Evolutionary conservation across 208 protist genomes (phyloP).

Genomic region (Herpetomonas muscarum): DNA sequence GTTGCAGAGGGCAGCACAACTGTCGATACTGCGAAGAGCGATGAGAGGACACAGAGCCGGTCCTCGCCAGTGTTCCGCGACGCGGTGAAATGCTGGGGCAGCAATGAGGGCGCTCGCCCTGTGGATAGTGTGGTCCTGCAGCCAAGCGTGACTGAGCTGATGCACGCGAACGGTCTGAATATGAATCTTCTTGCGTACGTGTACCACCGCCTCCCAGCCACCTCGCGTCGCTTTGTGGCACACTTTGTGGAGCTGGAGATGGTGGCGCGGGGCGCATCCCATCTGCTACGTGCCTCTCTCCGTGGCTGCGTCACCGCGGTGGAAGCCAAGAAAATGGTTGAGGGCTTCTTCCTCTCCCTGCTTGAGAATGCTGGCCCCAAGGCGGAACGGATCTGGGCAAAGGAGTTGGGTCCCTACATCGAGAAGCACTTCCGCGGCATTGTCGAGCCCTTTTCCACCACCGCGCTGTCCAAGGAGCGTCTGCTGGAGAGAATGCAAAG

Average conservation of each 20-base stretch:
- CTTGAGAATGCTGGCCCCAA: constrained; percentile 36
- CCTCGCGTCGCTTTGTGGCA: constrained; percentile 35
- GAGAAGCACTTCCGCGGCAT: constrained; percentile 35
- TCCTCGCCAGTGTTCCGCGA: constrained; percentile 27
- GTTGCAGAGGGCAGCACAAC: constrained; percentile 16
- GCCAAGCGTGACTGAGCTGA: constrained; percentile 41
- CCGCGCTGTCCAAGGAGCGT: constrained; percentile 41
- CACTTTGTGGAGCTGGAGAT: constrained; percentile 75
- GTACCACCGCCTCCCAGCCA: constrained; percentile 56
- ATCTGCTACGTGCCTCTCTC: constrained; percentile 52
- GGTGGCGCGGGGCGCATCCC: constrained; percentile 54
- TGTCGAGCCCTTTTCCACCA: constrained; percentile 48
- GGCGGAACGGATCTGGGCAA: constrained; percentile 64
- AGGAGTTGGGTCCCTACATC: constrained; percentile 59
- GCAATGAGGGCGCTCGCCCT: constrained; percentile 13
- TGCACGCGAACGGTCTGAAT: constrained; percentile 76
- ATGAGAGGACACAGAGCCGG: too few relatives aligned
- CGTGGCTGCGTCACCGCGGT: constrained; percentile 25
- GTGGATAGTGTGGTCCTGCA: constrained; percentile 43
- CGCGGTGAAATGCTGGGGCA: constrained; percentile 25
- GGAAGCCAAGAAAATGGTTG: constrained; percentile 22
- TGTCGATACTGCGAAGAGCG: neutral
- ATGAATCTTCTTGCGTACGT: constrained; percentile 76
- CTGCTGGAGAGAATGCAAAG: constrained; percentile 39
- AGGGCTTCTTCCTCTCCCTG: constrained; percentile 43